phyloP scores from a whole-genome alignment of 768 basidiomycete species.

The Suillus spraguei region DNA sequence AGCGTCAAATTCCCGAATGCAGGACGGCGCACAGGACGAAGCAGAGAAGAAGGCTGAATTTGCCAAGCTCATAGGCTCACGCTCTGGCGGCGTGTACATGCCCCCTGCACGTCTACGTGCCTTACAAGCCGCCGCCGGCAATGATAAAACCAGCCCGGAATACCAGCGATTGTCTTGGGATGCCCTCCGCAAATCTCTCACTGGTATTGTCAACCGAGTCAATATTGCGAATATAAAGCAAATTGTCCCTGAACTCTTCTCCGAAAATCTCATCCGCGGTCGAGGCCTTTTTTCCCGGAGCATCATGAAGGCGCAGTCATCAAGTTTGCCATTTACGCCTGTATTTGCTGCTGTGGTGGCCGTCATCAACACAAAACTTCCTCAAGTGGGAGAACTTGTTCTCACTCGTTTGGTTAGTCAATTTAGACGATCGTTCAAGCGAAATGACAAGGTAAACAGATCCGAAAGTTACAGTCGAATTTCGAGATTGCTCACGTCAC shows the following conservation, averaged over 20 bases:
- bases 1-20: constrained; percentile 52
- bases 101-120: constrained; percentile 93
- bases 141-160: constrained; percentile 83
- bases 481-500: not conserved
- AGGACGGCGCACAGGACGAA: constrained; percentile 42
- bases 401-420: constrained; percentile 90
- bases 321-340: constrained; percentile 97
- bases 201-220: constrained; percentile 99
- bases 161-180: constrained; percentile 98
- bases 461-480: constrained; percentile 6
- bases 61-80: constrained; percentile 77
- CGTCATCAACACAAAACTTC: constrained; percentile 96
- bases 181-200: constrained; percentile 94
- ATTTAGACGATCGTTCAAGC: constrained; percentile 91
- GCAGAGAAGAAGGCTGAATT: constrained; percentile 86
- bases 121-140: constrained; percentile 72
- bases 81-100: constrained; percentile 94
- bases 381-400: constrained; percentile 93
- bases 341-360: constrained; percentile 94
- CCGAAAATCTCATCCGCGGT: constrained; percentile 93
- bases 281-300: constrained; percentile 91
- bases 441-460: constrained; percentile 91
- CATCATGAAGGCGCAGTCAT: constrained; percentile 96
- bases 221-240: constrained; percentile 96
- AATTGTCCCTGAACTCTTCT: constrained; percentile 87